These are phyloP conservation scores for Carex sylvatica DNA, from an alignment of 202 grass and related monocot genomes.

Conservation along the genomic window DNA sequence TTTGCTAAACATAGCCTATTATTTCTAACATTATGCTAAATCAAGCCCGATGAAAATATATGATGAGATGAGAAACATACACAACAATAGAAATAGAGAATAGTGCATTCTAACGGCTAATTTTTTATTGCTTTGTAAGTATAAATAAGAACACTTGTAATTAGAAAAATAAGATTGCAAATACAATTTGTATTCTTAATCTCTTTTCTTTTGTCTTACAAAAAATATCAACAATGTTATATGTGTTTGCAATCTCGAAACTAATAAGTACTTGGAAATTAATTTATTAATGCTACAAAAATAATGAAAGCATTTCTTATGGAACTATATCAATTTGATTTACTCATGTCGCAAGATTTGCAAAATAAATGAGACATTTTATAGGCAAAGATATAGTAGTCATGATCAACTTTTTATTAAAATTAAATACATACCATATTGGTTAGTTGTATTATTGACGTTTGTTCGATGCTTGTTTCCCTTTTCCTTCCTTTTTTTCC, in stretches of 20 bases:
- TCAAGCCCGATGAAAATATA: too few species aligned
- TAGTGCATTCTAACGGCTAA: too few species aligned
- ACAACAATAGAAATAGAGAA: too few species aligned
- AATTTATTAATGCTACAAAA: not conserved
- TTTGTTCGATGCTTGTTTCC: not conserved
- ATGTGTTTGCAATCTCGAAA: not conserved
- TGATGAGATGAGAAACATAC: too few species aligned
- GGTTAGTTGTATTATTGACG: not conserved
- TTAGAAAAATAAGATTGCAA: too few species aligned
- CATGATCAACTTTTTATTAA: not conserved
- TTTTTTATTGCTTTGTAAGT: too few species aligned
- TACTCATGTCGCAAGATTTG: not conserved
- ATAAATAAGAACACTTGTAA: too few species aligned
- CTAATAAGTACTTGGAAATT: not conserved
- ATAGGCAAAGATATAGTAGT: not conserved
- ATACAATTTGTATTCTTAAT: too few species aligned
- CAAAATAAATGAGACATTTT: not conserved
- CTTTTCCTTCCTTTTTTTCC: conserved; percentile 22
- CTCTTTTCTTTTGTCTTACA: too few species aligned
- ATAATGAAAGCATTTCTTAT: not conserved
- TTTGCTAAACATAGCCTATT: too few species aligned
- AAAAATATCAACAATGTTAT: not conserved
- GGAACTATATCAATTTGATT: not conserved
- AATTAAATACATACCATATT: conserved; percentile 20
- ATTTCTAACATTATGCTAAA: too few species aligned